These are phyloP conservation scores for Bipolaris cookei DNA, from an alignment of 2,329 filamentous ascomycete genomes.

Conservation along the genomic window DNA sequence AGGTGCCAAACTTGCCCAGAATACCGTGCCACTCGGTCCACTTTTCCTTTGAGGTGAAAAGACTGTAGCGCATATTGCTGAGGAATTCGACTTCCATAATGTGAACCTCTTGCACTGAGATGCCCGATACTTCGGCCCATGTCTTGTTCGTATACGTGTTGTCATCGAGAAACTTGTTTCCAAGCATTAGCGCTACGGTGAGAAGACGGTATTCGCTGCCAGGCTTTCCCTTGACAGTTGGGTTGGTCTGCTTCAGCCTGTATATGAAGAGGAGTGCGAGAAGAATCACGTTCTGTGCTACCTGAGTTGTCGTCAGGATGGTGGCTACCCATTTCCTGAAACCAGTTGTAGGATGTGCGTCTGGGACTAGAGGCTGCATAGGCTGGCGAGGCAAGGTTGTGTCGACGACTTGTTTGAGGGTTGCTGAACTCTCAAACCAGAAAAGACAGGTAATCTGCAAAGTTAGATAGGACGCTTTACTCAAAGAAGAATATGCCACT, in stretches of 20 bases:
- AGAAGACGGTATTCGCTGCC: constrained; percentile 93
- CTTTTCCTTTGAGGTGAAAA: constrained; percentile 82
- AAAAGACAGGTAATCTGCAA: constrained; percentile 89
- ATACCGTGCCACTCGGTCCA: constrained; percentile 89
- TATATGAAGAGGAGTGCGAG: constrained; percentile 92
- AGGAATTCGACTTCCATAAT: constrained; percentile 99
- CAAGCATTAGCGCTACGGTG: constrained; percentile 95
- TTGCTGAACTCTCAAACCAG: constrained; percentile 92
- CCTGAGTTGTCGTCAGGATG: constrained; percentile 91
- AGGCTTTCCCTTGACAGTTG: constrained; percentile 84
- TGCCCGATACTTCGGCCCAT: constrained; percentile 96
- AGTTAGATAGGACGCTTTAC: constrained; percentile 16
- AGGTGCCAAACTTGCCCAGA: constrained; percentile 80
- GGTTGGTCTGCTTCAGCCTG: constrained; percentile 87
- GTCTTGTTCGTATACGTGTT: constrained; percentile 99
- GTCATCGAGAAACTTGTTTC: constrained; percentile 98
- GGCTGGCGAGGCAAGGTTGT: constrained; percentile 53
- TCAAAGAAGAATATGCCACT: constrained; percentile 10
- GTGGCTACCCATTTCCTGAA: constrained; percentile 95
- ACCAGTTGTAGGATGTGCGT: constrained; percentile 77
- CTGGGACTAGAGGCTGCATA: constrained; percentile 65
- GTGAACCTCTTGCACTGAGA: constrained; percentile 92
- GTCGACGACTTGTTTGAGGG: constrained; percentile 75
- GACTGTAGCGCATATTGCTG: constrained; percentile 95
- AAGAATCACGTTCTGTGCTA: constrained; percentile 93